Evolutionary conservation across 176 grass and related monocot genomes (phyloP), one percentile per base, ranked within the genome.

Genomic region (Echinochloa phyllopogon): DNA sequence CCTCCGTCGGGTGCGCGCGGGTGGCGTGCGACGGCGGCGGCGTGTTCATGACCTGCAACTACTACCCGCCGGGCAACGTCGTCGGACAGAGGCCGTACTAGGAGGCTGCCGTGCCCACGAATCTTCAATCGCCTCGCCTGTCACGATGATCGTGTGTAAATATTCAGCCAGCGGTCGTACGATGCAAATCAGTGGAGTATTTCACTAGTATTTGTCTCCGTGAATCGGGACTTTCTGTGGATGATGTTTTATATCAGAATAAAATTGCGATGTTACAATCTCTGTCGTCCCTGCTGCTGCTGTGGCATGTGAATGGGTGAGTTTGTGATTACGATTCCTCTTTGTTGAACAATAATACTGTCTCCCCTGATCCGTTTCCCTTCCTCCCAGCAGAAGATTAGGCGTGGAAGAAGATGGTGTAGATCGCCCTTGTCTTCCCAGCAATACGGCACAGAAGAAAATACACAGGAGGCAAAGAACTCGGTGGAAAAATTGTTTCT

Each of bases 41-140:
- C 3, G 86, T 92, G 7, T 95, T 95, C 79, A 95, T 95, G 14
- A 89, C 86, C 9, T 95, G 93, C 69, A 95, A 93, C 86, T 93
- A 95, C 41, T 82, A 87, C 74, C 90, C 93, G 67, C 90, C 88
- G 0, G 93, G 93, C 3, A 93, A 95, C 82, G 87, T 83, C 57
- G 71, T 82, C 44, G 90, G 93, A 4, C 70, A 95, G 80, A 78
- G 76, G 57, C 90, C 93, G 2, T 95, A 93, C 50, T 95, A 64
- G 4, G 0, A 0, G 0, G 3, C 4, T 42, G 8, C 10, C 16
- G 39, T 25, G 18, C 72, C 63, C 55, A n/a, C n/a, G n/a, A n/a
- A n/a, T n/a, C n/a, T n/a, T n/a, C n/a, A n/a, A n/a, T n/a, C n/a
- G n/a, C n/a, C n/a, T n/a, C n/a, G n/a, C n/a, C n/a, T n/a, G n/a